phyloP scores from a whole-genome alignment of 2,329 filamentous ascomycete genomes.

The Dissoconium aciculare region DNA sequence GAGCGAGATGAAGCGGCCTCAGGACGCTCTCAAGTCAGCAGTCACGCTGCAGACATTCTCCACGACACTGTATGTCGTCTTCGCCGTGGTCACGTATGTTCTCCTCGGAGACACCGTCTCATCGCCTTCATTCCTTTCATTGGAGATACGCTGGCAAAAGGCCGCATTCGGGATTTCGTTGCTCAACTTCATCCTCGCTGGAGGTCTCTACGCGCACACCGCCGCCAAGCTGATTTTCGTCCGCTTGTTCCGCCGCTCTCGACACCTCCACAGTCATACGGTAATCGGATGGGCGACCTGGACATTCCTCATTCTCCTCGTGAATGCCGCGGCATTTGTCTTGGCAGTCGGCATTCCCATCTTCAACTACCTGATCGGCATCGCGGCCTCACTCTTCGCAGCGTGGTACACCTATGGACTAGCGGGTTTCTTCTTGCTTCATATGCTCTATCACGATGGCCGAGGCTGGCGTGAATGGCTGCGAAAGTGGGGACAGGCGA shows the following conservation, averaged over 20 bases:
- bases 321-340: conserved; percentile 32
- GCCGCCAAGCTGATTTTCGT: conserved; percentile 39
- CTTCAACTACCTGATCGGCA: conserved; percentile 40
- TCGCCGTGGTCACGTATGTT: conserved; percentile 37
- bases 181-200: conserved; percentile 38
- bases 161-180: conserved; percentile 37
- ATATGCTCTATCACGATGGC: conserved; percentile 32
- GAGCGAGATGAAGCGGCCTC: conserved; percentile 38
- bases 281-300: conserved; percentile 34
- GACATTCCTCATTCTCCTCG: conserved; percentile 32
- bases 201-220: conserved; percentile 36
- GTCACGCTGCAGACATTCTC: conserved; percentile 37
- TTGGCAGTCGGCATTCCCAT: conserved; percentile 37
- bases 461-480: conserved; percentile 18
- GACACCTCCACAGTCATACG: conserved; percentile 36
- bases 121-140: conserved; percentile 35
- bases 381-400: conserved; percentile 37
- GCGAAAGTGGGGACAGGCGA: conserved; percentile 22
- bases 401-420: conserved; percentile 40
- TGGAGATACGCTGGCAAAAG: conserved; percentile 34
- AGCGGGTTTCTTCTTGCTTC: conserved; percentile 30
- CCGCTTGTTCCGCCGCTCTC: conserved; percentile 32
- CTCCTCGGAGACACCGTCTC: conserved; percentile 34
- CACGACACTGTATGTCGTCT: conserved; percentile 37
- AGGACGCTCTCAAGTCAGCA: conserved; percentile 36